phyloP scores from a whole-genome alignment of 441 rosid species.

The Erysimum cheiri region DNA sequence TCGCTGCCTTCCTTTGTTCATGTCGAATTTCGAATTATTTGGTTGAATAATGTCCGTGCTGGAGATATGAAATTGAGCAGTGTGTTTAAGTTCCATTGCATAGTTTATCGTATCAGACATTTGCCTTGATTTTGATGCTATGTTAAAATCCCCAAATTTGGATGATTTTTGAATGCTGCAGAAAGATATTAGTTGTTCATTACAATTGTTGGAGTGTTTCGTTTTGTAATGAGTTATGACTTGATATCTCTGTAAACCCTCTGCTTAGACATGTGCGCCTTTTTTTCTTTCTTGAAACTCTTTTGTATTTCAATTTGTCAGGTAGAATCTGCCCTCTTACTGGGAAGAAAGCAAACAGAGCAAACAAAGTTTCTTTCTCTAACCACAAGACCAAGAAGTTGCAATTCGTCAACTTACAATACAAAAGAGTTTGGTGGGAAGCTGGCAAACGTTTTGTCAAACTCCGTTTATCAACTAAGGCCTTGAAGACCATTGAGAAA shows the following conservation, averaged over 20 bases:
- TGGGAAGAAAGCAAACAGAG: conserved; percentile 91
- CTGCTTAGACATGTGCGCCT: background rate
- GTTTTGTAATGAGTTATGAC: too few species aligned
- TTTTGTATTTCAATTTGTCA: conserved; percentile 41
- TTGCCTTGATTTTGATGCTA: background rate
- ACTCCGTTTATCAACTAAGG: conserved; percentile 85
- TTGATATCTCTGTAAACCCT: too few species aligned
- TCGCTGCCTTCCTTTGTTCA: background rate
- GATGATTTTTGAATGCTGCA: background rate
- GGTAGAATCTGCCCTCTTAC: conserved; percentile 93
- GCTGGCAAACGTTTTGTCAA: conserved; percentile 87
- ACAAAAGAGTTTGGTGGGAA: conserved; percentile 97
- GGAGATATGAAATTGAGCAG: background rate
- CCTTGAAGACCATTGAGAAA: conserved; percentile 89
- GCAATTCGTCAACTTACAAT: conserved; percentile 92
- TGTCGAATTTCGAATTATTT: conserved; percentile 6
- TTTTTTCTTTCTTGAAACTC: conserved; percentile 7
- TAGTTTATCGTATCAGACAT: background rate
- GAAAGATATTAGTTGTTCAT: background rate
- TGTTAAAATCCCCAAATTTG: background rate
- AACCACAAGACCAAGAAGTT: conserved; percentile 94
- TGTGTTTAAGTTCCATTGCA: background rate
- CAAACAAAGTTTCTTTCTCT: conserved; percentile 89
- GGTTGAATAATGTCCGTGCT: background rate
- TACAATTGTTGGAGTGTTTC: too few species aligned